Evolutionary conservation across 2,329 filamentous ascomycete species (phyloP), one percentile per base, ranked within the genome.

Genomic region (Lithohypha guttulata): DNA sequence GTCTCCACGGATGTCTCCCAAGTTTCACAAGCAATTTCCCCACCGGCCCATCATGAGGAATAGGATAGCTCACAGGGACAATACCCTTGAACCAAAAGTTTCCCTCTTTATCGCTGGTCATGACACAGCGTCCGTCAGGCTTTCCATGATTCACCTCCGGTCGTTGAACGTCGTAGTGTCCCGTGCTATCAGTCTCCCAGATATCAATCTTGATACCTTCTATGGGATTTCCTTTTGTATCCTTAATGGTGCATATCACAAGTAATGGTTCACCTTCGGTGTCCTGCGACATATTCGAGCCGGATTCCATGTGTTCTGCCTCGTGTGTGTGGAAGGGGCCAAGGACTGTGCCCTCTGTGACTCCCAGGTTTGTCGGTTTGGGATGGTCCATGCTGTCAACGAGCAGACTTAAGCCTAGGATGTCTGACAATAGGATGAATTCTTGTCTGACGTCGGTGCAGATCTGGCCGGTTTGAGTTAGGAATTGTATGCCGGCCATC

Each of bases 251-350:
- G 64, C 83, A 86, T n/a, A 85, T 56, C 3, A 82, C 79, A 10
- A 89, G 69, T 47, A 84, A 71, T 0, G 79, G 73, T 49, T 80
- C 71, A 35, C 84, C 84, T 21, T 73, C 63, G 0, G 77, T 71
- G 51, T 86, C 82, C 41, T 75, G 73, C 2, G 77, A 75, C 62
- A 89, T 83, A 42, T 56, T 54, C 11, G 66, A 63, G 13, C 83
- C 83, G 37, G 74, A 65, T 6, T 18, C 25, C 45, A 65, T 51
- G 34, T 57, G 52, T 38, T 76, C 68, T 6, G 82, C 82, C 53
- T 87, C 81, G 61, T 87, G 81, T 1, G 80, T 85, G 65, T 89
- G 82, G 66, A 87, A 89, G 25, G 84, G 84, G 0, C 84, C 84
- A 0, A 89, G 72, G 8, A 91, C 81, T 1, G 81, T 84, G 42